Evolutionary conservation across 768 basidiomycete genomes (phyloP), one percentile per base, ranked within the genome.

Genomic region (Roridomyces roridus): DNA sequence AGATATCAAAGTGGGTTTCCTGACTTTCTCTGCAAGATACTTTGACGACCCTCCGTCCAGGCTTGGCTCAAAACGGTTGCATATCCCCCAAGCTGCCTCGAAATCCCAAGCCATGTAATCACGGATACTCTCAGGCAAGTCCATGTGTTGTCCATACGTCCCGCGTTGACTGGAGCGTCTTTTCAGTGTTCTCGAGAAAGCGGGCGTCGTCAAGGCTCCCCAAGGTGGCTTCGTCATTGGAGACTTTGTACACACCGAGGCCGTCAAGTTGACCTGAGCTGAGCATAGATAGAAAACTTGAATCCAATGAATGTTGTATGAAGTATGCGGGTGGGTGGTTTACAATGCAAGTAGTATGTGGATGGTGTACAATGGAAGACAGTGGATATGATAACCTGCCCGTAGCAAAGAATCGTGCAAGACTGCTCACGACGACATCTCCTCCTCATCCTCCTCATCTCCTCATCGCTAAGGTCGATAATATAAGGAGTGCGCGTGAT

Each of bases 1-100:
- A 55, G 96, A 98, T 69, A 87, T 98, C 62, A 77, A 85, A 75
- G 93, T 88, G 35, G 39, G 59, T 54, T 34, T 10, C 25, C 10
- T 41, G 24, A 31, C 29, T 40, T 51, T 17, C 34, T 21, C 17
- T 17, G 23, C 3, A 20, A 10, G 2, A 37, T 20, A 39, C 36
- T 40, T 20, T 9, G 48, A n/a, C 20, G 39, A 24, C 11, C 18
- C n/a, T 46, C 37, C 14, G 18, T 36, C n/a, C 36, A 91, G 91
- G 86, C 87, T 20, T 96, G 94, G 95, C 76, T 96, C 62, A 75
- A 81, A 65, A 90, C 89, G 5, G 94, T 96, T 18, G 77, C 74
- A 4, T 96, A 94, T 70, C 87, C 92, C 4, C 60, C 77, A 11
- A 81, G 87, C 65, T 89, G 92, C 63, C 70, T 78, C 2, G 75